A percentile compares a stretch with the other conserved stretches of the same genome.
Conservation (phyloP, 768 basidiomycete genomes). For the Calocybe indica region DNA sequence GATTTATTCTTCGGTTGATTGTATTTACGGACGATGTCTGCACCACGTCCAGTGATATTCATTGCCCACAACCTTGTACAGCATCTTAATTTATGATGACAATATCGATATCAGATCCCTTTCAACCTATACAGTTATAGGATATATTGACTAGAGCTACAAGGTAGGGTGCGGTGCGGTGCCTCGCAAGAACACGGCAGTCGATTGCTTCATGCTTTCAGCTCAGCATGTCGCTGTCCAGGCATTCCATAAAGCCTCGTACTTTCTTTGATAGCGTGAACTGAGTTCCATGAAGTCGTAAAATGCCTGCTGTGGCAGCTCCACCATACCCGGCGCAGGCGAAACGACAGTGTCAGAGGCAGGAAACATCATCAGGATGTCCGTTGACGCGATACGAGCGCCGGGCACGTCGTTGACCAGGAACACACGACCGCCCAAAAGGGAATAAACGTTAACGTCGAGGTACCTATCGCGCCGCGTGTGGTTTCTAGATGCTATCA, state of each 20-base stretch:
- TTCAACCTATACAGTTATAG: too few relatives aligned
- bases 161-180: too few relatives aligned
- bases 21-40: neutral
- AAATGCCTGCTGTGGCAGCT: slow-evolving; percentile 55
- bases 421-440: slow-evolving; percentile 63
- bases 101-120: too few relatives aligned
- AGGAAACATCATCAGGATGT: slow-evolving; percentile 57
- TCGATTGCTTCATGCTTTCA: too few relatives aligned
- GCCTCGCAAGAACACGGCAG: too few relatives aligned
- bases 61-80: too few relatives aligned
- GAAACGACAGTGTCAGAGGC: slow-evolving; percentile 25
- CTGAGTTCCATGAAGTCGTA: slow-evolving; percentile 50
- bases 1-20: neutral
- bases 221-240: slow-evolving; percentile 21
- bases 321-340: slow-evolving; percentile 48
- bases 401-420: slow-evolving; percentile 52
- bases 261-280: slow-evolving; percentile 44
- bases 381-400: slow-evolving; percentile 55
- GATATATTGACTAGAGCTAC: too few relatives aligned
- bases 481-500: slow-evolving; percentile 51
- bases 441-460: slow-evolving; percentile 60
- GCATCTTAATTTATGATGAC: too few relatives aligned
- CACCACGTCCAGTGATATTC: neutral
- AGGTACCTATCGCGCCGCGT: slow-evolving; percentile 48
- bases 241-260: slow-evolving; percentile 54